These are phyloP conservation scores for Mycena venus DNA, from an alignment of 768 basidiomycete genomes.

Conservation along the genomic window DNA sequence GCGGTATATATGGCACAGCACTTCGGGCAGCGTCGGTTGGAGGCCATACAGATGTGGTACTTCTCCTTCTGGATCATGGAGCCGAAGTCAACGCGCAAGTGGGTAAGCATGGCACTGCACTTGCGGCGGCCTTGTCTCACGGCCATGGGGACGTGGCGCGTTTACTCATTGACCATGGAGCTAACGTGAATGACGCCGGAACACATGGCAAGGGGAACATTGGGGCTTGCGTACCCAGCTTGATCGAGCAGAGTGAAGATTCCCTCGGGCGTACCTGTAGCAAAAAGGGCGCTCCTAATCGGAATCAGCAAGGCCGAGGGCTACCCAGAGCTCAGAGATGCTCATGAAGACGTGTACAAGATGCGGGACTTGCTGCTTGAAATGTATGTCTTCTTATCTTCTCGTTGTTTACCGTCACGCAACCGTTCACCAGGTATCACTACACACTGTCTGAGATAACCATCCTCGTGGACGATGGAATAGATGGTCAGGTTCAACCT, in stretches of 20 bases:
- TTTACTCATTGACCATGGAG: not conserved
- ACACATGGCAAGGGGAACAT: too few relatives aligned
- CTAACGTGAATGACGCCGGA: not conserved
- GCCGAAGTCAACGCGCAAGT: not conserved
- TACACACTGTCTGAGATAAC: conserved; percentile 14
- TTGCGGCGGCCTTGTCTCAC: not conserved
- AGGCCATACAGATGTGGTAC: not conserved
- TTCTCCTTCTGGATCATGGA: not conserved
- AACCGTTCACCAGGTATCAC: too few relatives aligned
- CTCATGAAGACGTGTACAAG: conserved; percentile 20
- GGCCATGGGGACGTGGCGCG: not conserved
- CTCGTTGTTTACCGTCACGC: not conserved
- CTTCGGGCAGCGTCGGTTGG: not conserved
- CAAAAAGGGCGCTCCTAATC: too few relatives aligned
- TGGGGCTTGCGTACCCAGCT: too few relatives aligned
- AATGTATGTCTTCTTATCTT: too few relatives aligned
- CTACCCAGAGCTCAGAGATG: not conserved
- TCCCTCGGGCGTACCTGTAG: too few relatives aligned
- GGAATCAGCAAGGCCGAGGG: too few relatives aligned
- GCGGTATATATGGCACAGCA: not conserved
- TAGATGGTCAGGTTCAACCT: not conserved
- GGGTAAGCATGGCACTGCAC: not conserved
- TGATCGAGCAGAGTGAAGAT: too few relatives aligned
- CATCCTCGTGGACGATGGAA: conserved; percentile 15
- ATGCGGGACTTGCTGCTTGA: conserved; percentile 11